Evolutionary conservation across 2,329 filamentous ascomycete genomes (phyloP).

Genomic region (Colletotrichum cuscutae): DNA sequence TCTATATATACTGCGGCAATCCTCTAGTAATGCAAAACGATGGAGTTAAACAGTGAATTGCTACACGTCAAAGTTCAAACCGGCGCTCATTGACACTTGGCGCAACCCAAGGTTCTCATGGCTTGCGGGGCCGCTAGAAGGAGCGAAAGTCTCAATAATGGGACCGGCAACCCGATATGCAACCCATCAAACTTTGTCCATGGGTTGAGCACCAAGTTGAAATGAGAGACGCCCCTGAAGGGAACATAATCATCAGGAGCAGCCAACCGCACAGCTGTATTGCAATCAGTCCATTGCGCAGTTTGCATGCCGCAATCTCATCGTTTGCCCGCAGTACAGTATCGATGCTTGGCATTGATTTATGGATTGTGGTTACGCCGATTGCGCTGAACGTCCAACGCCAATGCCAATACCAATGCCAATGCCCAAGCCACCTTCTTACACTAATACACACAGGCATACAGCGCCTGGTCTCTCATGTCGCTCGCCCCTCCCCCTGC

Average conservation of each 20-base stretch:
- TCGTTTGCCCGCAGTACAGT: neutral
- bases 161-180: neutral
- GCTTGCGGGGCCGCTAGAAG: neutral
- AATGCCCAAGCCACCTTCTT: conserved; percentile 3
- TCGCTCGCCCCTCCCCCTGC: conserved; percentile 12
- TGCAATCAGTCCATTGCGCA: neutral
- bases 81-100: neutral
- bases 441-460: neutral
- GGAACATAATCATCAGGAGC: neutral
- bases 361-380: neutral
- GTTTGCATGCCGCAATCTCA: conserved; percentile 4
- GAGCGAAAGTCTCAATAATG: neutral
- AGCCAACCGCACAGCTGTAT: neutral
- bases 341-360: neutral
- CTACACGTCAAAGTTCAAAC: neutral
- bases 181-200: neutral
- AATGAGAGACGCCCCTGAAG: conserved; percentile 8
- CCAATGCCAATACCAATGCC: conserved; percentile 13
- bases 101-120: neutral
- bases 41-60: no score
- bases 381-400: neutral
- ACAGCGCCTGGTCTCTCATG: neutral
- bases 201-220: neutral
- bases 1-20: no score
- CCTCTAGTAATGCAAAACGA: no score